phyloP scores from a whole-genome alignment of 768 basidiomycete species.

The Mycena capillaripes region DNA sequence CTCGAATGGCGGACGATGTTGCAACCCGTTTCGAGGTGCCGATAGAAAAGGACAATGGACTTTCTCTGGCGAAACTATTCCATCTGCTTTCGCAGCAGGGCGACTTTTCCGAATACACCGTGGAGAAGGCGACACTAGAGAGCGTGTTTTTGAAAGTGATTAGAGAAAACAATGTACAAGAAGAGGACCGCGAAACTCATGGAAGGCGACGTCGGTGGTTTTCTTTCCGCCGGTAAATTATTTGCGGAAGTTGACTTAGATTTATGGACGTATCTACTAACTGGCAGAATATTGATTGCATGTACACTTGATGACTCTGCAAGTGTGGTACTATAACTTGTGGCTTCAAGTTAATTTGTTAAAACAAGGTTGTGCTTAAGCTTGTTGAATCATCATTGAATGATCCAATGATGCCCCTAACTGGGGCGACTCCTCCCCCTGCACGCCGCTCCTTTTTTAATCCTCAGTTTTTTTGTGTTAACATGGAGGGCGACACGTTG shows the following conservation, averaged over 20 bases:
- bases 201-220: slow-evolving; percentile 18
- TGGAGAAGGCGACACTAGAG: slow-evolving; percentile 78
- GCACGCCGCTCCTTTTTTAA: too few species aligned
- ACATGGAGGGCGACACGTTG: too few species aligned
- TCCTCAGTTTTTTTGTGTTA: too few species aligned
- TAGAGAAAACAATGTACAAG: slow-evolving; percentile 69
- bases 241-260: background rate
- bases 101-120: slow-evolving; percentile 76
- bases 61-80: slow-evolving; percentile 74
- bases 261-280: slow-evolving; percentile 4
- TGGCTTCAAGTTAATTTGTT: too few species aligned
- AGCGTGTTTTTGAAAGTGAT: slow-evolving; percentile 83
- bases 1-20: slow-evolving; percentile 78
- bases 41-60: slow-evolving; percentile 53
- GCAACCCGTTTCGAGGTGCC: slow-evolving; percentile 84
- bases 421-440: too few species aligned
- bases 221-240: slow-evolving; percentile 2
- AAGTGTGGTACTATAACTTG: too few species aligned
- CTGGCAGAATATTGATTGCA: too few species aligned
- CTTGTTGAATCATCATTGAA: too few species aligned
- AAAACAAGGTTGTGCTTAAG: too few species aligned
- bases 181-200: slow-evolving; percentile 49
- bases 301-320: too few species aligned
- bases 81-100: slow-evolving; percentile 64
- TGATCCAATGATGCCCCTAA: too few species aligned